Base-by-base conservation (phyloP, 768 basidiomycete genomes). In the Suillus occidentalis region DNA sequence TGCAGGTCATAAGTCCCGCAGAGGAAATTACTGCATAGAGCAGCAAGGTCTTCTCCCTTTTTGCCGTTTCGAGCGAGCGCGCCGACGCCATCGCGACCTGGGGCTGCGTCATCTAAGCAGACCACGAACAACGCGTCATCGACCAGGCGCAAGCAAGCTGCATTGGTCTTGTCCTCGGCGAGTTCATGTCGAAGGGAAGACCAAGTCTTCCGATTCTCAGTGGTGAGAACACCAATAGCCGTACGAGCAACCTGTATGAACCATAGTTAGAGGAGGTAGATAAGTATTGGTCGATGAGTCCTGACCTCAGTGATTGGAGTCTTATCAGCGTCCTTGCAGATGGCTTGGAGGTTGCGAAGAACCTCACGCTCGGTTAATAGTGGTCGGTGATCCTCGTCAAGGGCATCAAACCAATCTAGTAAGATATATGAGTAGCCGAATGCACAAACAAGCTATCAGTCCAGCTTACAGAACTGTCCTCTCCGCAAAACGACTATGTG, bases 181-280 rank as follows among this genome's bases (percentile, higher is more conserved):
- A 98, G 84, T 40, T 84, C 82, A 2, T 82, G 75, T 28, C 96
- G 88, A 8, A 95, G 83, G 3, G 77, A 76, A 6, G 92, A 95
- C 97, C 97, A 99, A 18, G 89, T 87, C 78, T 93, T 96, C 40
- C 97, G 83, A 73, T 96, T 94, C 76, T 99, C 97, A 0, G 97
- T 97, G 0, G 95, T 91, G 36, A 99, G 83, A 16, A 99, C 91
- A n/a, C 97, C 97, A 45, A 99, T 87, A 0, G 95, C 87, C 52
- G 87, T 82, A 37, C 87, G 86, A 1, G 95, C 94, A 31, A 92
- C 92, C 83, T 91, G 70, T 34, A 57, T 28, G 60, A 52, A 49
- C 45, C 63, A 76, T 75, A 63, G 20, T 36, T 36, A 50, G n/a
- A n/a, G n/a, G n/a, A n/a, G n/a, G n/a, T 55, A 34, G 6, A 34